A percentile compares a stretch with the other conserved stretches of the same genome.
These are phyloP conservation scores for Colletotrichum australisinense DNA, from an alignment of 2,329 filamentous ascomycete genomes.

Conservation along the genomic window DNA sequence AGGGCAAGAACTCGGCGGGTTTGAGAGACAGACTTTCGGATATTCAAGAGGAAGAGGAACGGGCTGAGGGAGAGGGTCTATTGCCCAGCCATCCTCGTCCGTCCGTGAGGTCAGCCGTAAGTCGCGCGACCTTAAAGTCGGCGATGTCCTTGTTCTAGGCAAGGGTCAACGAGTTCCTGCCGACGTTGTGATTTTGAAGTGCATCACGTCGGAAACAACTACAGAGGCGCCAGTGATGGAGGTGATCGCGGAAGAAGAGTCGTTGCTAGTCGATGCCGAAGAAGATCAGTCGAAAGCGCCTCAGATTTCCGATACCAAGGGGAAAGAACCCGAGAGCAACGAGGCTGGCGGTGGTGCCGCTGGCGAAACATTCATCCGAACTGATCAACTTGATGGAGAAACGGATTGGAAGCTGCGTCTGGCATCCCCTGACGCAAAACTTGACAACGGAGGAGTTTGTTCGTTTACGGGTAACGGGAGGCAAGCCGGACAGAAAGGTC, in stretches of 20 bases:
- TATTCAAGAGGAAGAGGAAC: slow-evolving; percentile 77
- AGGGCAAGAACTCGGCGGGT: slow-evolving; percentile 48
- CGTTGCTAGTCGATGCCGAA: slow-evolving; percentile 54
- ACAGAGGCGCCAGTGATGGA: slow-evolving; percentile 41
- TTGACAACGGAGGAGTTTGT: slow-evolving; percentile 79
- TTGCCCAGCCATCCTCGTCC: slow-evolving; percentile 56
- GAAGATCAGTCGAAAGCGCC: slow-evolving; percentile 42
- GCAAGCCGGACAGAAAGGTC: slow-evolving; percentile 92
- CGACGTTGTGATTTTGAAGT: slow-evolving; percentile 93
- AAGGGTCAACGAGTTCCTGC: slow-evolving; percentile 96
- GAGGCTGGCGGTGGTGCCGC: slow-evolving; percentile 56
- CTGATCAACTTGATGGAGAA: slow-evolving; percentile 96
- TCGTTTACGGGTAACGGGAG: slow-evolving; percentile 78
- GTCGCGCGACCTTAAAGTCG: slow-evolving; percentile 90
- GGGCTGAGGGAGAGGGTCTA: slow-evolving; percentile 53
- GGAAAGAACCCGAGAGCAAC: slow-evolving; percentile 45
- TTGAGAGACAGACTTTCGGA: slow-evolving; percentile 66
- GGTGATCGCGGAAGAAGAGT: slow-evolving; percentile 45
- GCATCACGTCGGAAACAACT: slow-evolving; percentile 69
- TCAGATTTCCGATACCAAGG: slow-evolving; percentile 43
- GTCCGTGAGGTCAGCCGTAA: slow-evolving; percentile 80
- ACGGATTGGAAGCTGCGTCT: slow-evolving; percentile 98
- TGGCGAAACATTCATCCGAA: slow-evolving; percentile 96
- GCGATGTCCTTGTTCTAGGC: slow-evolving; percentile 91
- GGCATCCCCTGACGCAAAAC: slow-evolving; percentile 85